phyloP scores from a whole-genome alignment of 1,139 yeast species.

The Hyphopichia pseudoburtonii region DNA sequence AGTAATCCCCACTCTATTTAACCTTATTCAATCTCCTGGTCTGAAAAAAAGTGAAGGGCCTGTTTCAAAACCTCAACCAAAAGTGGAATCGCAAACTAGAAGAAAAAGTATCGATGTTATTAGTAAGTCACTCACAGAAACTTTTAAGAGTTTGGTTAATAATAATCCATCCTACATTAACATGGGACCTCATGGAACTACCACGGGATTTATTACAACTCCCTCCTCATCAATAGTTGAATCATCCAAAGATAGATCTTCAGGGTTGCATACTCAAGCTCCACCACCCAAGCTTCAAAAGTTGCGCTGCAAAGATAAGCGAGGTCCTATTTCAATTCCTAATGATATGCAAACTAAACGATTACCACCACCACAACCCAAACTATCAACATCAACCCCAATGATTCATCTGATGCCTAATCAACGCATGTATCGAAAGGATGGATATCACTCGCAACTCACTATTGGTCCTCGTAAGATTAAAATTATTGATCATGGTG shows the following conservation, averaged over 20 bases:
- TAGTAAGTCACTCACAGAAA: slow-evolving; percentile 19
- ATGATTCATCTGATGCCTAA: neutral
- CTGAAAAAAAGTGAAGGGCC: too few species aligned
- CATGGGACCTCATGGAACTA: slow-evolving; percentile 1
- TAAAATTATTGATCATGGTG: slow-evolving; percentile 42
- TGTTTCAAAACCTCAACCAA: slow-evolving; percentile 7
- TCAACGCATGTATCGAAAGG: slow-evolving; percentile 14
- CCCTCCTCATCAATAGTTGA: neutral
- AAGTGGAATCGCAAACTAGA: slow-evolving; percentile 6
- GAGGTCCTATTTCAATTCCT: slow-evolving; percentile 12
- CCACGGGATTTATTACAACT: neutral
- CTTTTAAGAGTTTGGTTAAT: slow-evolving; percentile 17
- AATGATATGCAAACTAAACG: slow-evolving; percentile 9
- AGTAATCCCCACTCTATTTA: slow-evolving; percentile 7
- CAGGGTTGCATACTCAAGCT: too few species aligned
- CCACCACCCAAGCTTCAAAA: slow-evolving; percentile 20
- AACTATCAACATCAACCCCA: neutral
- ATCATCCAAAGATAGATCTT: slow-evolving; percentile 8
- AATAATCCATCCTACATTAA: neutral
- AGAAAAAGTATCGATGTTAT: slow-evolving; percentile 10
- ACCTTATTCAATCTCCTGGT: slow-evolving; percentile 10
- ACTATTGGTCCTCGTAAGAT: slow-evolving; percentile 51
- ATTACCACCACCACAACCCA: slow-evolving; percentile 2
- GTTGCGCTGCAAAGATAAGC: slow-evolving; percentile 11
- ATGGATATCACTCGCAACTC: slow-evolving; percentile 45